Conservation (phyloP, 2,329 filamentous ascomycete species). For the Aspergillus ochraceus region DNA sequence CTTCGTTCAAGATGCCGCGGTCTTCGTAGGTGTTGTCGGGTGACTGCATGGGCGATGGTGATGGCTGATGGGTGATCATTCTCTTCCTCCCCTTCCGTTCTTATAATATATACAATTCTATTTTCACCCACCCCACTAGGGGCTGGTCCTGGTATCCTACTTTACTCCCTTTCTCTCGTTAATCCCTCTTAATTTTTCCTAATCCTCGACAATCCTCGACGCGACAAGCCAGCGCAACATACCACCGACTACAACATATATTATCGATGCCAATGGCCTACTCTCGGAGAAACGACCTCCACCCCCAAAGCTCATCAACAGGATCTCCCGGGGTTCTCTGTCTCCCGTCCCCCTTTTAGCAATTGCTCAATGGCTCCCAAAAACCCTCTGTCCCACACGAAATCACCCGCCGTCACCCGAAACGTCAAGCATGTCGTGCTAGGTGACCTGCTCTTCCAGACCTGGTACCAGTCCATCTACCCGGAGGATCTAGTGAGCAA, state of each 20-base stretch:
- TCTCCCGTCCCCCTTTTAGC: not conserved
- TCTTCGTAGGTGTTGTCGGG: too few relatives aligned
- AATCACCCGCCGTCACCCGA: slow-evolving; percentile 54
- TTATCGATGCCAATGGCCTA: slow-evolving; percentile 6
- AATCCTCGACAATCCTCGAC: not conserved
- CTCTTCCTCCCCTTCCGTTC: too few relatives aligned
- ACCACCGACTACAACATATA: not conserved
- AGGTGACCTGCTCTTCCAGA: slow-evolving; percentile 78
- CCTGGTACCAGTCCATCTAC: slow-evolving; percentile 94
- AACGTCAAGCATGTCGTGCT: slow-evolving; percentile 87
- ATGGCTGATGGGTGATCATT: too few relatives aligned
- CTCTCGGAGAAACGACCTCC: not conserved
- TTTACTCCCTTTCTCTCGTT: not conserved
- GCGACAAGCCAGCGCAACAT: not conserved
- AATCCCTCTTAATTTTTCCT: not conserved
- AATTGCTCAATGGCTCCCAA: slow-evolving; percentile 29
- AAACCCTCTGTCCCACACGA: slow-evolving; percentile 26
- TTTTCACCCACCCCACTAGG: too few relatives aligned
- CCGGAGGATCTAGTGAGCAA: slow-evolving; percentile 63
- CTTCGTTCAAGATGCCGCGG: not conserved
- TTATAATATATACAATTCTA: not conserved
- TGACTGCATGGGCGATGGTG: too few relatives aligned
- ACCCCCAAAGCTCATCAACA: not conserved
- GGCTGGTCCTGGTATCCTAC: too few relatives aligned
- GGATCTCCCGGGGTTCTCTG: not conserved